Base-by-base conservation (phyloP, 2,329 filamentous ascomycete genomes). In the Cladophialophora yegresii region DNA sequence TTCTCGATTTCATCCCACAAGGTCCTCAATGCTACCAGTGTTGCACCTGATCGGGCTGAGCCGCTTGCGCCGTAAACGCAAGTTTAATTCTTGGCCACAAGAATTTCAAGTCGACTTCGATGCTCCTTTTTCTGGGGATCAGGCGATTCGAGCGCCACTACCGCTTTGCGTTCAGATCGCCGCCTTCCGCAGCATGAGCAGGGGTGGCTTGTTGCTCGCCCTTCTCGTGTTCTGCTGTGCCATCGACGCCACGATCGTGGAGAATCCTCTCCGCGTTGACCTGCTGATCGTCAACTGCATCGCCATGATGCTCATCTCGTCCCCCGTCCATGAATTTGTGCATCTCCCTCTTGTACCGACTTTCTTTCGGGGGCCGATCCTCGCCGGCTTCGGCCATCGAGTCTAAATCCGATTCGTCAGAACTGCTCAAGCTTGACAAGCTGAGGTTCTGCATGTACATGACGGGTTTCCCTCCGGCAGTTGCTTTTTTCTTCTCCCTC, bases 401-500 rank as follows among this genome's bases (percentile, higher is more conserved):
- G 58, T 86, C 82, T 7, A 88, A 75, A 61, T 85, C 82, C 54
- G 86, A 83, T 63, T 85, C 82, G 54, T 88, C 86, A 9, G 80
- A 83, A 62, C 81, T 85, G 33, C 78, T 81, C 74, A 87, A 73
- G 72, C 76, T 75, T 71, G 81, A 76, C 51, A 75, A 70, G 13
- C 75, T 76, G 40, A 75, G 79, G 61, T 80, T 79, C 69, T 87
- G 85, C 6, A 83, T 78, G 73, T 83, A 88, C 4, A 85, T 78
- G 62, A 82, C 77, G 6, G 83, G 78, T 22, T 80, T 75, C 50
- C 83, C 83, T 4, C 57, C 57, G 12, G 28, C 6, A 40, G 83
- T 79, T 47, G 80, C 79, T 82, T 90, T 90, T 84, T 95, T 96
- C 69, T 83, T 78, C 64, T 88, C 84, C 28, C 86, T 80, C 78